These are phyloP conservation scores for Beta lomatogona DNA, from an alignment of 179 eudicot species.

Conservation along the genomic window DNA sequence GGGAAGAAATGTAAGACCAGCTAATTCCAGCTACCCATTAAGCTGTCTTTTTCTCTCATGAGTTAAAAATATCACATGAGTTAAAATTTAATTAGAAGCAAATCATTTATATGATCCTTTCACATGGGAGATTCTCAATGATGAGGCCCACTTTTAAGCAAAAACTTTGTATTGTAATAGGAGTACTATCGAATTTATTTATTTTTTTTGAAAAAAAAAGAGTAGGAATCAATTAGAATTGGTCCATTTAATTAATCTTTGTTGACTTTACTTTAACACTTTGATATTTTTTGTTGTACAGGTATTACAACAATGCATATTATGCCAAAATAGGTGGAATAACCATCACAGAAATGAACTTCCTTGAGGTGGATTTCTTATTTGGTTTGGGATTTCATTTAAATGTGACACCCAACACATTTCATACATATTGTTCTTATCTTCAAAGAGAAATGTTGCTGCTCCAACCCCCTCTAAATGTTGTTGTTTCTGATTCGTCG, in stretches of 20 bases:
- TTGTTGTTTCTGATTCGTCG: slow-evolving; percentile 27
- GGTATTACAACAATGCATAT: slow-evolving; percentile 82
- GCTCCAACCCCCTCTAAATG: slow-evolving; percentile 35
- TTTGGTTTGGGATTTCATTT: slow-evolving; percentile 70
- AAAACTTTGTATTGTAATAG: not conserved
- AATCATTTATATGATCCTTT: slow-evolving; percentile 31
- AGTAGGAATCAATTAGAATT: not conserved
- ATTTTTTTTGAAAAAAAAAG: not conserved
- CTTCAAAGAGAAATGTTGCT: slow-evolving; percentile 63
- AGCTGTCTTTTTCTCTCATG: slow-evolving; percentile 26
- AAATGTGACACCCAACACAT: slow-evolving; percentile 71
- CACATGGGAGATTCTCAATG: slow-evolving; percentile 32
- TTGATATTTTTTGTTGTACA: slow-evolving; percentile 21
- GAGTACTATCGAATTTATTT: not conserved
- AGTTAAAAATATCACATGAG: slow-evolving; percentile 17
- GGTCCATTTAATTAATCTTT: slow-evolving; percentile 2
- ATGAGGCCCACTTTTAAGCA: slow-evolving; percentile 9
- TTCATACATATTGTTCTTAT: slow-evolving; percentile 55
- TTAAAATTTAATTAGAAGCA: slow-evolving; percentile 14
- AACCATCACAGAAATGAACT: slow-evolving; percentile 67
- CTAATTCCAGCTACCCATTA: slow-evolving; percentile 31
- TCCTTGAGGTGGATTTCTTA: slow-evolving; percentile 67
- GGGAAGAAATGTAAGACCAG: slow-evolving; percentile 23
- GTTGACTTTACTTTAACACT: slow-evolving; percentile 14
- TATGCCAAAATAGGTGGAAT: slow-evolving; percentile 82